Conservation (phyloP, 2,329 filamentous ascomycete genomes). For the Diplodia intermedia region DNA sequence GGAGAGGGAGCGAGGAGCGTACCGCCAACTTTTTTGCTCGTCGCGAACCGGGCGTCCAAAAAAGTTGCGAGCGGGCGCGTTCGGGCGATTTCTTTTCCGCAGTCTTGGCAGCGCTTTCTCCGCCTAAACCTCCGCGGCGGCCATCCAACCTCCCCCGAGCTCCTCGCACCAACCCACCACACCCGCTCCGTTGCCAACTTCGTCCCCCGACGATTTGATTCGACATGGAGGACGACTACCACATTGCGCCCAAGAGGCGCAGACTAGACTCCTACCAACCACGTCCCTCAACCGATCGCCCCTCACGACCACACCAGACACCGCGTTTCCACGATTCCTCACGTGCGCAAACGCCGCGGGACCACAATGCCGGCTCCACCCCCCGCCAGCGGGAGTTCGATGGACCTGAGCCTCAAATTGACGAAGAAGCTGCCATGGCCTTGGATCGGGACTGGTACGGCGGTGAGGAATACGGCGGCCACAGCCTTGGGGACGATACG, state of each 20-base stretch:
- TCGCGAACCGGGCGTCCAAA: constrained; percentile 9
- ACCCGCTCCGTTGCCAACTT: constrained; percentile 41
- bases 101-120: constrained; percentile 17
- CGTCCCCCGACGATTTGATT: neutral
- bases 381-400: constrained; percentile 66
- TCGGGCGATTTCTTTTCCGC: constrained; percentile 22
- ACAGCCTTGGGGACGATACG: constrained; percentile 87
- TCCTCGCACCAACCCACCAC: neutral
- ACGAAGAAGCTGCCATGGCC: constrained; percentile 73
- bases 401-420: constrained; percentile 65
- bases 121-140: constrained; percentile 27
- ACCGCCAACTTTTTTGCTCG: constrained; percentile 15
- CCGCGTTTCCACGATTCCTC: constrained; percentile 41
- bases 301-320: constrained; percentile 35
- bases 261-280: constrained; percentile 71
- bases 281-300: constrained; percentile 56
- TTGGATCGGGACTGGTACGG: constrained; percentile 94
- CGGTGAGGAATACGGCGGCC: constrained; percentile 77
- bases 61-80: constrained; percentile 24
- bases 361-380: constrained; percentile 41
- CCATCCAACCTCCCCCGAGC: neutral
- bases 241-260: constrained; percentile 64
- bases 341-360: constrained; percentile 46
- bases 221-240: constrained; percentile 49
- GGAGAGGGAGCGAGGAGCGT: neutral